phyloP scores from a whole-genome alignment of 2,329 filamentous ascomycete genomes.

The Trichoderma asperellum region DNA sequence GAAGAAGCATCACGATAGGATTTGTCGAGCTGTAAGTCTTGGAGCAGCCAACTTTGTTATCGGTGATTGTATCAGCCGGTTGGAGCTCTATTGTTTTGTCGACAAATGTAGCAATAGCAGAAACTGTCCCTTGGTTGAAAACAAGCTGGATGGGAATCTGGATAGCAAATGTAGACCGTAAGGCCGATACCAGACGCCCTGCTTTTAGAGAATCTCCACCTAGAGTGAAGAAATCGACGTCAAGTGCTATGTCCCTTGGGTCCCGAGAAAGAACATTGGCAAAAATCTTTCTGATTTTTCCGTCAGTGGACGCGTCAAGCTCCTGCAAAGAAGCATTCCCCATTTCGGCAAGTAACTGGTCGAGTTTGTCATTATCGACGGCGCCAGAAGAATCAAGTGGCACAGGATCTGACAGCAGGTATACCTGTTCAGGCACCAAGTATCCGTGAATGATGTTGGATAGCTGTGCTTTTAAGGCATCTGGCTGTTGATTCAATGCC shows the following conservation, averaged over 20 bases:
- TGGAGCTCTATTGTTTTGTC: slow-evolving; percentile 37
- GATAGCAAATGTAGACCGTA: slow-evolving; percentile 54
- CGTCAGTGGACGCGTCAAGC: slow-evolving; percentile 39
- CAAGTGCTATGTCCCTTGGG: slow-evolving; percentile 43
- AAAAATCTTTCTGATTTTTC: slow-evolving; percentile 50
- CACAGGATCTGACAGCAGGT: slow-evolving; percentile 41
- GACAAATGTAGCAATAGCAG: slow-evolving; percentile 45
- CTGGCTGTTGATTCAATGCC: slow-evolving; percentile 11
- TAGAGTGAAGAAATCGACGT: slow-evolving; percentile 56
- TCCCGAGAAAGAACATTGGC: slow-evolving; percentile 49
- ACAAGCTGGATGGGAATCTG: slow-evolving; percentile 56
- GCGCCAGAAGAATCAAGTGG: slow-evolving; percentile 39
- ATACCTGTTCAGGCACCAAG: slow-evolving; percentile 46
- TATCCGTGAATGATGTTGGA: slow-evolving; percentile 38
- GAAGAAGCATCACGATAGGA: slow-evolving; percentile 52
- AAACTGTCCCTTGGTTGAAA: slow-evolving; percentile 54
- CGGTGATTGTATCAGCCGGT: slow-evolving; percentile 13
- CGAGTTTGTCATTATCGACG: slow-evolving; percentile 44
- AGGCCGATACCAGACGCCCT: slow-evolving; percentile 54
- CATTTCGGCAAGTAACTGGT: slow-evolving; percentile 39
- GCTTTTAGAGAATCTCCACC: slow-evolving; percentile 60
- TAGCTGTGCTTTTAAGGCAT: slow-evolving; percentile 32
- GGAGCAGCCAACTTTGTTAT: slow-evolving; percentile 42
- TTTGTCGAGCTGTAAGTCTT: slow-evolving; percentile 55
- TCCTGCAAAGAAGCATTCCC: slow-evolving; percentile 34